Conservation (phyloP, 78 protist genomes). For the Planoprotostelium fungivorum region DNA sequence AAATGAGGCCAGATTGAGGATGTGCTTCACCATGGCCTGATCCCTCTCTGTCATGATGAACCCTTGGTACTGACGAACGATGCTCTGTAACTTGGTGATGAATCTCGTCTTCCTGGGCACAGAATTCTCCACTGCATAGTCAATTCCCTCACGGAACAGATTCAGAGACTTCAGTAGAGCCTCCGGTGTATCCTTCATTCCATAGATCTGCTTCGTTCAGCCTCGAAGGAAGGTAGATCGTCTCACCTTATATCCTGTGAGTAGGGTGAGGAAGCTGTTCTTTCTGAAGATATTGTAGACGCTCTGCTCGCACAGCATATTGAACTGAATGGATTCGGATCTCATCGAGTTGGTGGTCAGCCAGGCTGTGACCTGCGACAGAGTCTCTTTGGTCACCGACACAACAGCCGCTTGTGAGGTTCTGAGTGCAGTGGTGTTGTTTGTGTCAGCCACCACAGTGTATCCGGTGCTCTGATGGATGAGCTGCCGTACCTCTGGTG, state of each 20-base stretch:
- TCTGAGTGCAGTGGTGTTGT: background rate
- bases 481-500: conserved; percentile 29
- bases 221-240: background rate
- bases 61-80: background rate
- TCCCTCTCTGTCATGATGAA: background rate
- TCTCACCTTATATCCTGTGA: background rate
- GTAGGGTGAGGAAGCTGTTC: conserved; percentile 1
- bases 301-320: conserved; percentile 31
- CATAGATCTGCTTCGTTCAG: no score
- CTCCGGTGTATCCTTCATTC: background rate
- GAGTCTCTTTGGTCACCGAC: conserved; percentile 2
- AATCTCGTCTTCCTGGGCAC: background rate
- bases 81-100: background rate
- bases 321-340: conserved; percentile 16
- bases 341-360: conserved; percentile 36
- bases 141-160: background rate
- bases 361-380: conserved; percentile 35
- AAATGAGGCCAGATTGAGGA: conserved; percentile 12
- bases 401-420: background rate
- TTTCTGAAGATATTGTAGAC: conserved; percentile 24
- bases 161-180: background rate
- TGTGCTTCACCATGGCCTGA: conserved; percentile 5
- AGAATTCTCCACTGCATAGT: background rate
- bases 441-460: background rate
- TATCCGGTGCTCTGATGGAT: background rate